phyloP scores from a whole-genome alignment of 2,329 filamentous ascomycete species.

The Coleophoma crateriformis region DNA sequence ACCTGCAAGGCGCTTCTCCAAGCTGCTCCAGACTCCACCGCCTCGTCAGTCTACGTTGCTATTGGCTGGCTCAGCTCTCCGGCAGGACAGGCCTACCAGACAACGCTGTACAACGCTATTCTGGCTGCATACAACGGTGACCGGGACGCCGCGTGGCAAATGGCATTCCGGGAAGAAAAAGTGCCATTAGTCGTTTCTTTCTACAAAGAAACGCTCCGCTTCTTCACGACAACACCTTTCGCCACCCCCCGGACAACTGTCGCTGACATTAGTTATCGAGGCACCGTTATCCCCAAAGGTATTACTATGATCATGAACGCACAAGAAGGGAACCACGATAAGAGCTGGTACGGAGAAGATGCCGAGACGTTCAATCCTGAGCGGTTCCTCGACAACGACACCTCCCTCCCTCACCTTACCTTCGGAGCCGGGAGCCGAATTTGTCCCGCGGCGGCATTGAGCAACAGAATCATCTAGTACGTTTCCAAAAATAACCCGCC shows the following conservation, averaged over 20 bases:
- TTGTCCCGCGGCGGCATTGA: conserved; percentile 17
- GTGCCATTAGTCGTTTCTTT: conserved; percentile 15
- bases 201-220: conserved; percentile 18
- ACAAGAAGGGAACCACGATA: conserved; percentile 18
- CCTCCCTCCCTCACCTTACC: conserved; percentile 14
- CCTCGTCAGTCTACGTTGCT: conserved; percentile 12
- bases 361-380: conserved; percentile 15
- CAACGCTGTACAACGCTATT: conserved; percentile 8
- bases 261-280: conserved; percentile 11
- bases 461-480: conserved; percentile 14
- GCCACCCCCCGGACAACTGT: conserved; percentile 13
- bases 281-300: conserved; percentile 14
- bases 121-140: conserved; percentile 10
- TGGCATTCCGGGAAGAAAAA: conserved; percentile 19
- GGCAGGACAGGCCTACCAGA: conserved; percentile 8
- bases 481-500: no score
- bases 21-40: conserved; percentile 16
- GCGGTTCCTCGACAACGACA: conserved; percentile 12
- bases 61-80: conserved; percentile 12
- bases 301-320: conserved; percentile 21
- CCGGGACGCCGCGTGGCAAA: conserved; percentile 9
- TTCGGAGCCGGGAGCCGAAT: conserved; percentile 18
- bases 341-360: conserved; percentile 12
- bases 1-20: conserved; percentile 16
- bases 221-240: conserved; percentile 15